Percentiles rank a stretch among this genome's conserved stretches.
phyloP scores from a whole-genome alignment of 176 grass and related monocot species.

The Elymus sibiricus region DNA sequence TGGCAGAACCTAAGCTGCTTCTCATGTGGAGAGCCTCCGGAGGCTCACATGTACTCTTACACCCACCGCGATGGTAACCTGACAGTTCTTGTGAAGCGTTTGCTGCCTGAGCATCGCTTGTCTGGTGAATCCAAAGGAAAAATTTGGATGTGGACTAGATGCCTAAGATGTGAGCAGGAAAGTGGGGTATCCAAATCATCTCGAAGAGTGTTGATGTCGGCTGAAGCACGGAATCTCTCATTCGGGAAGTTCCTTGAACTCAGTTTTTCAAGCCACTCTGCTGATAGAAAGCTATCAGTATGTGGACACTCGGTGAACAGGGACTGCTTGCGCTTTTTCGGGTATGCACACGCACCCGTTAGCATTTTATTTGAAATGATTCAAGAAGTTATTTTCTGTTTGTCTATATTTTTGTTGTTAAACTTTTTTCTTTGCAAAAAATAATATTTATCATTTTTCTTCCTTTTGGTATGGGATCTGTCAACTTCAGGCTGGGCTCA shows the following conservation, averaged over 20 bases:
- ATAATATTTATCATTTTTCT: neutral
- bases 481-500: slow-evolving; percentile 69
- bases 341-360: slow-evolving; percentile 39
- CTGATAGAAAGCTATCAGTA: slow-evolving; percentile 63
- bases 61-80: slow-evolving; percentile 84
- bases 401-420: neutral
- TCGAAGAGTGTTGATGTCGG: slow-evolving; percentile 62
- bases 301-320: slow-evolving; percentile 86
- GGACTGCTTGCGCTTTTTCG: slow-evolving; percentile 89
- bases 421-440: neutral
- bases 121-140: slow-evolving; percentile 70
- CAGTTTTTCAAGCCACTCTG: slow-evolving; percentile 90
- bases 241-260: slow-evolving; percentile 97
- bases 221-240: slow-evolving; percentile 67
- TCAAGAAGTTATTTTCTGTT: neutral
- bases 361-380: neutral
- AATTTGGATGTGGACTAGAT: slow-evolving; percentile 98
- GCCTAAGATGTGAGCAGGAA: slow-evolving; percentile 75
- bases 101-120: slow-evolving; percentile 43
- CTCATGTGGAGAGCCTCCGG: slow-evolving; percentile 83
- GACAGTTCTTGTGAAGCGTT: slow-evolving; percentile 58
- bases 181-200: slow-evolving; percentile 44
- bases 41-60: slow-evolving; percentile 73
- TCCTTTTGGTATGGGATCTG: neutral
- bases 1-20: slow-evolving; percentile 65